Evolutionary conservation across 2,329 filamentous ascomycete species (phyloP), one percentile per base, ranked within the genome.

Genomic region (Hypomyces perniciosus): DNA sequence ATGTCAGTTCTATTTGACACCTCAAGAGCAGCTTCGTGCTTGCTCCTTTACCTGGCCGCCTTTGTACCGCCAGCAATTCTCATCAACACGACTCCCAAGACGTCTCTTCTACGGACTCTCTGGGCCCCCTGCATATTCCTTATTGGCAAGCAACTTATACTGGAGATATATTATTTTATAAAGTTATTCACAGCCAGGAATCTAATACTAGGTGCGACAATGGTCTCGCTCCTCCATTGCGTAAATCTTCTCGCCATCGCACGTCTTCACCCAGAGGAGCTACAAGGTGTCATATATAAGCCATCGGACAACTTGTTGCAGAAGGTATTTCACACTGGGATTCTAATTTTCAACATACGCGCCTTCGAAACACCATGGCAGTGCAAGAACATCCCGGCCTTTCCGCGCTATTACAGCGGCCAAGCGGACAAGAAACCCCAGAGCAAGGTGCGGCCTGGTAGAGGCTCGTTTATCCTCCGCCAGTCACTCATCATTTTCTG

Each of bases 301-400:
- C 8, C 10, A 9, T 44, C 30, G 6, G 47, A 44, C 26, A 31
- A 31, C 30, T 38, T 50, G 12, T 6, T 28, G 4, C 30, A 20
- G 20, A 53, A 44, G 34, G n/a, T 37, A n/a, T 53, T 43, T 6
- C 39, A 38, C 20, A 27, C 44, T 2, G 8, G 27, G 12, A 31
- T 31, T 13, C 44, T 53, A 35, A 43, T 53, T 10, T 46, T 53
- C 38, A 53, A 50, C 12, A 5, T 53, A 7, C 46, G 51, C 27
- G 51, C 46, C n/a, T 46, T 34, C 31, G 45, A 48, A n/a, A 53
- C 47, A 13, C 37, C 47, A 4, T 53, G 51, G 51, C 42, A 53
- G 26, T 30, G 27, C 27, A 43, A 46, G 46, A 38, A 40, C 10
- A 7, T 26, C 8, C 35, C 34, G 13, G 37, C 26, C 20, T 53